Base-by-base conservation (phyloP, 2,329 filamentous ascomycete genomes). In the Ascomycota sp. region DNA sequence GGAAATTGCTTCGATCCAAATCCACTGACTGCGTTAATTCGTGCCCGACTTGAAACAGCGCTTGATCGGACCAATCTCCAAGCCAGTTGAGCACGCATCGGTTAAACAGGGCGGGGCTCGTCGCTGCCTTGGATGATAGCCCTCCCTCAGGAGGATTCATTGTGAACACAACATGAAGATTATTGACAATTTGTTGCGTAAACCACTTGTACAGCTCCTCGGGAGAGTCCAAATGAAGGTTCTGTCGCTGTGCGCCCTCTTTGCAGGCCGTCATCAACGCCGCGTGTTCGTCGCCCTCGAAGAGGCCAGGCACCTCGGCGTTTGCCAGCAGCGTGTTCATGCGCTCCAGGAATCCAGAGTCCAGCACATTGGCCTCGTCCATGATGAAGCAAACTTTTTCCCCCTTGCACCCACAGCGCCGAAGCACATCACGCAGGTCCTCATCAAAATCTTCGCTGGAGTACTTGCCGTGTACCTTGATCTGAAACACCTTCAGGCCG, bases 151-250 rank as follows among this genome's bases (percentile, higher is more conserved):
- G 91, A 10, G 89, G 89, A 52, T 99, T 99, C 89, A 99, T 99
- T 3, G 89, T 99, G 52, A 99, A 98, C 15, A 99, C 89, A 28
- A 99, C 89, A 45, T 99, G 89, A 25, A 99, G 59, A 47, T 99
- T 99, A 61, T 93, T 93, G 50, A 98, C 80, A 44, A 99, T 95
- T 52, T 99, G 89, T 44, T 92, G 81, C 0, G 91, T 98, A 58
- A 99, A 99, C 89, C 89, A 99, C 58, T 95, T 95, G 65, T 98
- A 98, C n/a, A 98, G 63, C 53, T 99, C 89, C 57, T 99, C 91
- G 41, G 93, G 85, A 1, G 89, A 95, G 55, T 99, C 89, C 1
- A 98, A 69, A 34, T 95, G 72, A 34, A 95, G 65, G 28, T 89
- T 89, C 58, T 98, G 89, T 36, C 85, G 76, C 51, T 98, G 89